Evolutionary conservation across 768 basidiomycete genomes (phyloP).

Genomic region (Artomyces pyxidatus): DNA sequence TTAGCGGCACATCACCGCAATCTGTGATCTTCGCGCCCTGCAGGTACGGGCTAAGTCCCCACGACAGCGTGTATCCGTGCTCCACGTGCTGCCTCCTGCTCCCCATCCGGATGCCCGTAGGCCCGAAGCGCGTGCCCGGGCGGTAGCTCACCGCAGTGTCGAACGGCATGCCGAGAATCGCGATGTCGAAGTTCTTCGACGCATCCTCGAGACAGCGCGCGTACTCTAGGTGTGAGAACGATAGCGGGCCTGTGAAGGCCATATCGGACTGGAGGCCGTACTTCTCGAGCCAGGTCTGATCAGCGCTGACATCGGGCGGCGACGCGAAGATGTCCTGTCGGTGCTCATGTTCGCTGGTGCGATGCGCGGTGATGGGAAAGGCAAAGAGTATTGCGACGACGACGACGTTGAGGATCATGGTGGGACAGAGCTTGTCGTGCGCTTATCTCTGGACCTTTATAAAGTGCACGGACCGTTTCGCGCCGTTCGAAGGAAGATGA

Average conservation of each 20-base stretch:
- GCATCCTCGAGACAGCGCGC: constrained; percentile 58
- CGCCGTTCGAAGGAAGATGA: too few relatives aligned
- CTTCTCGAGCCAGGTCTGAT: constrained; percentile 47
- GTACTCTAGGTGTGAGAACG: constrained; percentile 81
- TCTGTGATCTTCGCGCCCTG: constrained; percentile 57
- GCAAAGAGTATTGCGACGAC: too few relatives aligned
- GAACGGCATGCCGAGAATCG: constrained; percentile 73
- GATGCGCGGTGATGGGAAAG: too few relatives aligned
- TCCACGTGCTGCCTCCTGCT: constrained; percentile 56
- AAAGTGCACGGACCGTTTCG: too few relatives aligned
- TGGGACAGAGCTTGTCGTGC: too few relatives aligned
- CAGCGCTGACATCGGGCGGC: too few relatives aligned
- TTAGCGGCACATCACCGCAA: constrained; percentile 81
- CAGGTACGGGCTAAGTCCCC: constrained; percentile 60
- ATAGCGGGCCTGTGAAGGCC: constrained; percentile 68
- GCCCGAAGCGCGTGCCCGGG: constrained; percentile 79
- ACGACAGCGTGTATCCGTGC: constrained; percentile 62
- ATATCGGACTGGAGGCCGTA: constrained; percentile 73
- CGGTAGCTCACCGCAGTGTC: constrained; percentile 51
- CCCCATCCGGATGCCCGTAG: constrained; percentile 75
- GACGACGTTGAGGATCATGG: too few relatives aligned
- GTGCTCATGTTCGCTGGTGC: too few relatives aligned
- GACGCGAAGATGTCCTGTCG: too few relatives aligned
- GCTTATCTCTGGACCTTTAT: too few relatives aligned
- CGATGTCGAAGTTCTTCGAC: constrained; percentile 55